Conservation (phyloP, 306 rosid genomes). For the Pterocarpus santalinus region DNA sequence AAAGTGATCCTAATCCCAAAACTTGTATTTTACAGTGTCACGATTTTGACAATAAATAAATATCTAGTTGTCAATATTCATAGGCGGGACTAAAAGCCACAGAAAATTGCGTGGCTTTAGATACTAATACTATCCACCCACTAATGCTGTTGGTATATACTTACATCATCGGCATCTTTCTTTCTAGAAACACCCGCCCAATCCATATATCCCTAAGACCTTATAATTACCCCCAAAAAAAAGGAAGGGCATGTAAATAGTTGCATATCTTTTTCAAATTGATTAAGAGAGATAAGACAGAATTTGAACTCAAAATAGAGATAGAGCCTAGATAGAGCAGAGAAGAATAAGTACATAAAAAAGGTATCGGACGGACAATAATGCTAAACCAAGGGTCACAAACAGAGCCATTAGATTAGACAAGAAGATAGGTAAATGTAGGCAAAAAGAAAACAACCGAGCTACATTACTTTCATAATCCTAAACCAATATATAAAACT, state of each 20-base stretch:
- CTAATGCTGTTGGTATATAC: not conserved
- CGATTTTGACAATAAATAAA: constrained; percentile 15
- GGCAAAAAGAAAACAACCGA: not conserved
- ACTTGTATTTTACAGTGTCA: not conserved
- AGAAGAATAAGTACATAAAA: not conserved
- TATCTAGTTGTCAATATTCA: not conserved
- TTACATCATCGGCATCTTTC: not conserved
- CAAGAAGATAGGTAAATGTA: not conserved
- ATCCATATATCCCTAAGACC: not conserved
- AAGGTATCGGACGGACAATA: not conserved
- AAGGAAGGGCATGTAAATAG: not conserved
- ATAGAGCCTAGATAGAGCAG: not conserved
- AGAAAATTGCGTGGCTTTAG: constrained; percentile 13
- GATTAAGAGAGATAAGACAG: not conserved
- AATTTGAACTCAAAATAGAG: not conserved
- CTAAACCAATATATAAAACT: no score
- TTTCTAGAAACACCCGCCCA: not conserved
- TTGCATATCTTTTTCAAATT: constrained; percentile 24
- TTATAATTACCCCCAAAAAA: not conserved
- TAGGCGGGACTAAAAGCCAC: not conserved
- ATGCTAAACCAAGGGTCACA: constrained; percentile 1
- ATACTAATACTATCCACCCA: constrained; percentile 4
- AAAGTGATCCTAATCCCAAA: not conserved
- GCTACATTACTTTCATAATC: no score
- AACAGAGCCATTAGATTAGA: not conserved